phyloP scores from a whole-genome alignment of 2,329 filamentous ascomycete genomes.

The Claviceps sp. region DNA sequence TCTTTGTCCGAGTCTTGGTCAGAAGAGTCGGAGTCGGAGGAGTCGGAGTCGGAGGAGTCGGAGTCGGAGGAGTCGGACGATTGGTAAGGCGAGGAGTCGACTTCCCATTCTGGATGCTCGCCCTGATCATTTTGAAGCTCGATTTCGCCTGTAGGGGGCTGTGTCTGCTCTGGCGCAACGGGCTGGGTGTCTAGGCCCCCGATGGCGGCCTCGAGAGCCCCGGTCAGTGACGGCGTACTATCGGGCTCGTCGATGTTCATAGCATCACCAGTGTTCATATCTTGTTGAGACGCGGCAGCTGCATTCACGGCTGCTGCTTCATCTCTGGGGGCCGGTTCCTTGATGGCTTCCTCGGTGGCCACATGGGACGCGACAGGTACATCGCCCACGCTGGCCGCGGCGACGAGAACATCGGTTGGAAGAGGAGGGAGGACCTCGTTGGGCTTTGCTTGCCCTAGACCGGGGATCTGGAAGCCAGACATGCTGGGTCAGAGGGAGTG shows the following conservation, averaged over 20 bases:
- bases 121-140: slow-evolving; percentile 20
- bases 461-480: slow-evolving; percentile 30
- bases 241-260: slow-evolving; percentile 24
- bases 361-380: slow-evolving; percentile 4
- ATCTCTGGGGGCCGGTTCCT: neutral
- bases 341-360: neutral
- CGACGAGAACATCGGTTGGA: slow-evolving; percentile 17
- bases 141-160: slow-evolving; percentile 4
- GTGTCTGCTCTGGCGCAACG: slow-evolving; percentile 7
- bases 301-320: neutral
- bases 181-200: slow-evolving; percentile 18
- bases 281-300: neutral
- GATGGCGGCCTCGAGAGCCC: slow-evolving; percentile 30
- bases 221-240: slow-evolving; percentile 25
- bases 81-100: slow-evolving; percentile 63
- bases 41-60: slow-evolving; percentile 31
- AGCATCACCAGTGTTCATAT: slow-evolving; percentile 16
- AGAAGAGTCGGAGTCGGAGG: slow-evolving; percentile 44
- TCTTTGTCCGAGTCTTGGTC: slow-evolving; percentile 42
- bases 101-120: slow-evolving; percentile 68
- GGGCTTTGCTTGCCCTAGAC: slow-evolving; percentile 28
- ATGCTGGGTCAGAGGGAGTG: slow-evolving; percentile 11
- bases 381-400: slow-evolving; percentile 14
- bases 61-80: slow-evolving; percentile 34
- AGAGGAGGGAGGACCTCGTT: slow-evolving; percentile 28